These are phyloP conservation scores for Hemisphaericaspora subhashii DNA, from an alignment of 1,139 yeast species.

Conservation along the genomic window DNA sequence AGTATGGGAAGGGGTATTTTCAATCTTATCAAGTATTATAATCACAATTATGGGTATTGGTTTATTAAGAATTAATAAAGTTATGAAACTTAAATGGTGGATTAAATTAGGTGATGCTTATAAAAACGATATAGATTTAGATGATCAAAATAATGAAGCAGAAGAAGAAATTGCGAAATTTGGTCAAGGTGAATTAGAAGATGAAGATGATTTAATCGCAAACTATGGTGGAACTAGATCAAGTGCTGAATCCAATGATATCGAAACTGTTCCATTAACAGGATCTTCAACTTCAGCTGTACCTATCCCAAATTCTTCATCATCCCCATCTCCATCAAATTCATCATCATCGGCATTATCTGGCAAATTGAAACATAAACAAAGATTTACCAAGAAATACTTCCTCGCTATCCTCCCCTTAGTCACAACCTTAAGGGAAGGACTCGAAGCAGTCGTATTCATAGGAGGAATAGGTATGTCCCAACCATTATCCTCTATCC, in stretches of 20 bases:
- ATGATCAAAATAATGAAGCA: conserved; percentile 17
- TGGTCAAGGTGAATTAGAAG: conserved; percentile 12
- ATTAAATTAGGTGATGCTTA: conserved; percentile 46
- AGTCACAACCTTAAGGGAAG: conserved; percentile 47
- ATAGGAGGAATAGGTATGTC: conserved; percentile 50
- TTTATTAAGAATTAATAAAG: conserved; percentile 75
- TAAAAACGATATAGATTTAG: conserved; percentile 18
- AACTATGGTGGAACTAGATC: conserved; percentile 16
- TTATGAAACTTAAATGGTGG: conserved; percentile 54
- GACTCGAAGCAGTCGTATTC: conserved; percentile 49
- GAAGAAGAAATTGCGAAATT: conserved; percentile 18
- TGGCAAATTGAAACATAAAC: conserved; percentile 5
- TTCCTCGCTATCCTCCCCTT: conserved; percentile 43
- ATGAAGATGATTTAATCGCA: conserved; percentile 3
- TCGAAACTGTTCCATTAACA: conserved; percentile 14
- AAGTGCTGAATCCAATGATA: conserved; percentile 11
- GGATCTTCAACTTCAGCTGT: conserved; percentile 4
- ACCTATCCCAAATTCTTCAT: neutral
- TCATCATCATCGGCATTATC: conserved; percentile 1
- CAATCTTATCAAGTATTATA: conserved; percentile 74
- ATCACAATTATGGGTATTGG: conserved; percentile 91
- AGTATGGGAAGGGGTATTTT: conserved; percentile 89
- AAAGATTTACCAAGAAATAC: conserved; percentile 29
- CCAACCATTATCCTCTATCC: conserved; percentile 39
- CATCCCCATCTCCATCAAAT: conserved; percentile 1